Percentiles rank a stretch among this genome's conserved stretches.
phyloP scores from a whole-genome alignment of 106 monocot species.

The Gastrodia elata region DNA sequence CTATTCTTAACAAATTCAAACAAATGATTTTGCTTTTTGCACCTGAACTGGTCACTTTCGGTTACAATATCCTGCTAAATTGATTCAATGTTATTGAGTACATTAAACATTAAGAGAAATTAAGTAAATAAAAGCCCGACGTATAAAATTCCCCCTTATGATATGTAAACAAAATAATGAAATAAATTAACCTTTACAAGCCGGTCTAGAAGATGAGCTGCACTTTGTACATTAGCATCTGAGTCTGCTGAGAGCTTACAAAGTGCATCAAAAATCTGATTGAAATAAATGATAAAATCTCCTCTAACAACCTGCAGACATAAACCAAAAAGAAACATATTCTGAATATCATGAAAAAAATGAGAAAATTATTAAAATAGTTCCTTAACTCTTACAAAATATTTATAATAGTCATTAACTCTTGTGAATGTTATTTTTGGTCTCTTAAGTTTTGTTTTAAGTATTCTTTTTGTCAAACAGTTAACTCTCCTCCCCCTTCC shows the following conservation, averaged over 20 bases:
- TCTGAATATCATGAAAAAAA: background rate
- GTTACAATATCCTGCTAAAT: conserved; percentile 82
- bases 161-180: background rate
- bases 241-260: conserved; percentile 97
- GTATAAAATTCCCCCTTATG: background rate
- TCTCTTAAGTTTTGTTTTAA: too few relatives aligned
- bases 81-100: conserved; percentile 1
- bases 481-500: too few relatives aligned
- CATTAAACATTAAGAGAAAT: background rate
- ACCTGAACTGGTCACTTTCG: conserved; percentile 99
- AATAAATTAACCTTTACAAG: conserved; percentile 70
- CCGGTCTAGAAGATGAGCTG: conserved; percentile 94
- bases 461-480: too few relatives aligned
- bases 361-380: background rate
- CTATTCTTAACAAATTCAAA: background rate
- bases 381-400: too few relatives aligned
- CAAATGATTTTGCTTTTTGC: conserved; percentile 4
- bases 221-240: conserved; percentile 93
- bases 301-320: conserved; percentile 86
- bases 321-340: background rate
- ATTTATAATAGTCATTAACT: too few relatives aligned
- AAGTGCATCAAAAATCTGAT: conserved; percentile 98
- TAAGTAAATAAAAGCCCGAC: background rate
- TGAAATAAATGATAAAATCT: conserved; percentile 90
- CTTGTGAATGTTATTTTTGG: too few relatives aligned